Base-by-base conservation (phyloP, 176 grass and related monocot genomes). In the Bonia amplexicaulis region DNA sequence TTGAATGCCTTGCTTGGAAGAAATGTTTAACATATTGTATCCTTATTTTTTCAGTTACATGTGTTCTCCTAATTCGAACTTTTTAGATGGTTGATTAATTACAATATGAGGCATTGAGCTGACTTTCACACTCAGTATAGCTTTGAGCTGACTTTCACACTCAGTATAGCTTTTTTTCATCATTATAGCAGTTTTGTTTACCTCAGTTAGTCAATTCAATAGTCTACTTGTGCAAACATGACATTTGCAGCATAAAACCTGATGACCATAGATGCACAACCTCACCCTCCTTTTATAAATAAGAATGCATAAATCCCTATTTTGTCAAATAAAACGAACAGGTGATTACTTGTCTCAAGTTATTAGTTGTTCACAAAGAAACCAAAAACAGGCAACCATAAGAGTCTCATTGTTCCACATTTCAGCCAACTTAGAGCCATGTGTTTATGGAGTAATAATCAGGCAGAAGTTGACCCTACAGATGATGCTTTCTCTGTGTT, bases 371-470 rank as follows among this genome's bases (percentile, higher is more conserved):
- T 54, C 14, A 53, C 46, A 45, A 51, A 46, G 25, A 83, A 73
- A 46, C 41, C 40, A 73, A 42, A 71, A 73, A 83, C 26, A 61
- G 13, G 40, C 55, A 73, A 17, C 12, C 46, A 39, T 29, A 46
- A 61, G 20, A 84, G 55, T 63, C 29, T 66, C 29, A 80, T 44
- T 25, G 47, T 86, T 77, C 23, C 68, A 54, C 25, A 78, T 88
- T 83, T 77, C 55, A 64, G 31, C 23, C 11, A 70, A 70, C 53
- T 60, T 82, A 25, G 39, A 69, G 17, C 51, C 37, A 67, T 67
- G 40, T 59, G 61, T 80, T 89, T 48, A 53, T 89, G 52, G 29
- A 80, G 53, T 85, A 55, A 26, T 61, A 61, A 66, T 73, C 0
- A 75, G 42, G 31, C 23, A 54, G 51, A 75, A 70, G 9, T 69